A percentile compares a stretch with the other conserved stretches of the same genome.
Conservation (phyloP, 2,329 filamentous ascomycete species). For the Aspergillus calidoustus region DNA sequence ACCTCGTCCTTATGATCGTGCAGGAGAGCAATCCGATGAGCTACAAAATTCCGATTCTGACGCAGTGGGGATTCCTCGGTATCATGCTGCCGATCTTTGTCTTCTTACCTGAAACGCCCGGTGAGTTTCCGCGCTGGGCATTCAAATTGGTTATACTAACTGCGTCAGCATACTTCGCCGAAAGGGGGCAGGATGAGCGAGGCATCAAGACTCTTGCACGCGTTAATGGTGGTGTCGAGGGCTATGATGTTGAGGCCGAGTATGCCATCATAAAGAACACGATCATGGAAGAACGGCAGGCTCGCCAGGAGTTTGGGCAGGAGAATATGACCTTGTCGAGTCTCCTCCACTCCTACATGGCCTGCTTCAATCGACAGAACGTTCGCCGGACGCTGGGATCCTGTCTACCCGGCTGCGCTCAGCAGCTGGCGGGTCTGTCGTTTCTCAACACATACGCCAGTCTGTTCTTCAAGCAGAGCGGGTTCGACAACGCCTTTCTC, state of each 20-base stretch:
- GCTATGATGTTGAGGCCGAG: neutral
- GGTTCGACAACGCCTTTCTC: neutral
- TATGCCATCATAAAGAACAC: slow-evolving; percentile 9
- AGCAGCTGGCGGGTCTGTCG: slow-evolving; percentile 2
- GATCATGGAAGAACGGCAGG: slow-evolving; percentile 1
- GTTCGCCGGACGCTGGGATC: neutral
- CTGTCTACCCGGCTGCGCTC: neutral
- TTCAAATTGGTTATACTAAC: neutral
- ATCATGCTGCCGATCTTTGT: slow-evolving; percentile 1
- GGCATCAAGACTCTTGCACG: neutral
- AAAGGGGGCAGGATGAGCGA: neutral
- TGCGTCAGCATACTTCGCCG: neutral
- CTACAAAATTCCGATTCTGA: neutral
- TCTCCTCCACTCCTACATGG: neutral
- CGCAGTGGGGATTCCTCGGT: neutral
- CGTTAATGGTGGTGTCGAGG: neutral
- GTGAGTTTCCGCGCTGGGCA: neutral
- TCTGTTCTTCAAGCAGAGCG: slow-evolving; percentile 3
- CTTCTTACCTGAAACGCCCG: neutral
- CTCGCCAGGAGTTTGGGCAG: neutral
- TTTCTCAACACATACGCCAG: slow-evolving; percentile 6
- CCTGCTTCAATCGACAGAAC: slow-evolving; percentile 5
- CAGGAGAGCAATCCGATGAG: neutral
- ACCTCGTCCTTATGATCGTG: neutral
- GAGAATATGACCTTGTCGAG: neutral